phyloP scores from a whole-genome alignment of 1,284 basidiomycete genomes.

The Cryptococcus maquisensis region DNA sequence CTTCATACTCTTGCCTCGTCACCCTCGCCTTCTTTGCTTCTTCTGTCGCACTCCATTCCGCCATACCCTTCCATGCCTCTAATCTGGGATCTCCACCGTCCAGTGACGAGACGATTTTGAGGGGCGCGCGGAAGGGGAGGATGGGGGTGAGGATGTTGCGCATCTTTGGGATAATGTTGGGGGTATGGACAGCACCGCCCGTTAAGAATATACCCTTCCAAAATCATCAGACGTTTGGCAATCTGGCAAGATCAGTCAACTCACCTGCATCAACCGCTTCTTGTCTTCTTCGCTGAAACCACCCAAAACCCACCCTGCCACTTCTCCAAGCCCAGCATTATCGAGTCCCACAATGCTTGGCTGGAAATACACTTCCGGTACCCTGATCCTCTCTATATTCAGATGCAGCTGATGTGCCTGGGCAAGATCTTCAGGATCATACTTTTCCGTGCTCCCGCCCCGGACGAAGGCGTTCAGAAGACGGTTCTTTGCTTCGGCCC shows the following conservation, averaged over 20 bases:
- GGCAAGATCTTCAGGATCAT: constrained; percentile 58
- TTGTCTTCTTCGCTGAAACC: constrained; percentile 69
- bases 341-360: constrained; percentile 92
- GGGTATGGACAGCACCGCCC: constrained; percentile 72
- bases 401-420: constrained; percentile 76
- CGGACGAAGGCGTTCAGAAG: constrained; percentile 75
- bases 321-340: constrained; percentile 87
- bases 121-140: constrained; percentile 72
- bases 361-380: constrained; percentile 90
- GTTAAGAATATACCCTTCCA: constrained; percentile 84
- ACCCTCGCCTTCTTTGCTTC: constrained; percentile 60
- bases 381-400: constrained; percentile 88
- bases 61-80: constrained; percentile 93
- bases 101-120: constrained; percentile 56
- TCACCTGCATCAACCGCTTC: constrained; percentile 56
- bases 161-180: constrained; percentile 66
- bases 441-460: constrained; percentile 55
- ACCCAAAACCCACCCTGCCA: constrained; percentile 79
- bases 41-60: constrained; percentile 65
- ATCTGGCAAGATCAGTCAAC: constrained; percentile 9
- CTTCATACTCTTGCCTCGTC: constrained; percentile 79
- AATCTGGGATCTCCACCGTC: constrained; percentile 58
- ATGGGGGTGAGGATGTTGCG: constrained; percentile 69
- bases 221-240: not conserved
- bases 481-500: constrained; percentile 70